Evolutionary conservation across 345 rosid genomes (phyloP).

Genomic region (Melastoma malabathricum): DNA sequence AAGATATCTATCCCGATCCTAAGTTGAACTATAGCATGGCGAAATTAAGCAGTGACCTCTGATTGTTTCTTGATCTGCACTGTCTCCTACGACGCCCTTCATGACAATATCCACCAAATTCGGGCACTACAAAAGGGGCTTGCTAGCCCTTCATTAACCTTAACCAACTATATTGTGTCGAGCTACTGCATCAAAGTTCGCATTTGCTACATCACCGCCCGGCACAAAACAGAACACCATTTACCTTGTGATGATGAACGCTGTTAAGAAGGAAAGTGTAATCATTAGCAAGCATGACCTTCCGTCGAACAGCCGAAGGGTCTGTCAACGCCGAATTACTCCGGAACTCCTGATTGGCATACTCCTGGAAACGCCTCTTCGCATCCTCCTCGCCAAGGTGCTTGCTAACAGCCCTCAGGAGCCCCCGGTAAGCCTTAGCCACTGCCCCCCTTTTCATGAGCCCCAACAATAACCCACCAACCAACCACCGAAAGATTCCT

Average conservation of each 20-base stretch:
- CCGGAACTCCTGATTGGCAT: conserved; percentile 40
- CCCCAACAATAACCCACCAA: no score
- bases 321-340: conserved; percentile 23
- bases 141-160: no score
- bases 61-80: no score
- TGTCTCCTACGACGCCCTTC: no score
- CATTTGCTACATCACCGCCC: no score
- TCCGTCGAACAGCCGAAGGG: conserved; percentile 26
- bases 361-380: conserved; percentile 57
- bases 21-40: no score
- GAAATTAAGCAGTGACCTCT: no score
- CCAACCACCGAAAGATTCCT: background rate
- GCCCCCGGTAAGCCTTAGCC: conserved; percentile 43
- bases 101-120: no score
- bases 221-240: background rate
- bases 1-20: no score
- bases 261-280: conserved; percentile 54
- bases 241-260: conserved; percentile 83
- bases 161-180: no score
- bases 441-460: conserved; percentile 9
- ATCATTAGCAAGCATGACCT: conserved; percentile 49
- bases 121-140: no score
- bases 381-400: conserved; percentile 67
- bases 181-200: no score
- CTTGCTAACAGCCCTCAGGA: conserved; percentile 55